A percentile compares a stretch with the other conserved stretches of the same genome.
These are phyloP conservation scores for Ogataea salicorniae DNA, from an alignment of 805 yeast species.

Conservation along the genomic window DNA sequence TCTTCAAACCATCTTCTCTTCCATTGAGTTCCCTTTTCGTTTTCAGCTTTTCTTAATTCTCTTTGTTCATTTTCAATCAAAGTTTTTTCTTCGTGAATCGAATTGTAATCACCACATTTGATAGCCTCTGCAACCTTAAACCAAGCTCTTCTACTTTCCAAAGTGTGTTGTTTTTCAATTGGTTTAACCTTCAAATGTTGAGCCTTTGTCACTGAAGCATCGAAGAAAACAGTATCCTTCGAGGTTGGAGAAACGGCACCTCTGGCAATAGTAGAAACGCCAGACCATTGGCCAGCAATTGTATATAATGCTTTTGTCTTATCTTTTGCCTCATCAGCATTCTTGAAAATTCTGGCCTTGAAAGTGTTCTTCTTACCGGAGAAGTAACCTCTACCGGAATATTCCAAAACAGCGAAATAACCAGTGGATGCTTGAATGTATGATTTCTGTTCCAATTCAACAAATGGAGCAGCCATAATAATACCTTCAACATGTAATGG, in stretches of 20 bases:
- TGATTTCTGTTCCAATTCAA: constrained; percentile 88
- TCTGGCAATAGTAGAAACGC: constrained; percentile 55
- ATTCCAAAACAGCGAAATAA: constrained; percentile 66
- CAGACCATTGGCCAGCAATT: constrained; percentile 91
- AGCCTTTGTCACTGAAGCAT: constrained; percentile 46
- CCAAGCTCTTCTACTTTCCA: constrained; percentile 93
- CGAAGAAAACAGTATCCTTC: constrained; percentile 53
- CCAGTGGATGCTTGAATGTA: constrained; percentile 81
- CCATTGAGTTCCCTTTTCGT: constrained; percentile 64
- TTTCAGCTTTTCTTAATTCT: constrained; percentile 69
- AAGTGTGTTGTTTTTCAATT: constrained; percentile 66
- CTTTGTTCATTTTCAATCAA: constrained; percentile 82
- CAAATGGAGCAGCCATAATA: constrained; percentile 85
- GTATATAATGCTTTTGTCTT: constrained; percentile 69
- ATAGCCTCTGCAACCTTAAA: constrained; percentile 82
- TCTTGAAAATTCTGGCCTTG: constrained; percentile 74
- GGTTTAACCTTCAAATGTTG: constrained; percentile 72
- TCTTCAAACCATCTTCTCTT: constrained; percentile 74
- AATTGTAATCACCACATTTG: constrained; percentile 64
- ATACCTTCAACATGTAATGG: constrained; percentile 94
- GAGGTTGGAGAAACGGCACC: constrained; percentile 45
- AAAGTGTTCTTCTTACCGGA: constrained; percentile 91
- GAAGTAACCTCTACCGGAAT: constrained; percentile 90
- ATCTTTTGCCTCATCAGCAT: constrained; percentile 40
- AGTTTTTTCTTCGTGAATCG: constrained; percentile 70